Percentiles rank a stretch among this genome's conserved stretches.
These are phyloP conservation scores for Saitozyma sp. DNA, from an alignment of 768 basidiomycete genomes.

Conservation along the genomic window DNA sequence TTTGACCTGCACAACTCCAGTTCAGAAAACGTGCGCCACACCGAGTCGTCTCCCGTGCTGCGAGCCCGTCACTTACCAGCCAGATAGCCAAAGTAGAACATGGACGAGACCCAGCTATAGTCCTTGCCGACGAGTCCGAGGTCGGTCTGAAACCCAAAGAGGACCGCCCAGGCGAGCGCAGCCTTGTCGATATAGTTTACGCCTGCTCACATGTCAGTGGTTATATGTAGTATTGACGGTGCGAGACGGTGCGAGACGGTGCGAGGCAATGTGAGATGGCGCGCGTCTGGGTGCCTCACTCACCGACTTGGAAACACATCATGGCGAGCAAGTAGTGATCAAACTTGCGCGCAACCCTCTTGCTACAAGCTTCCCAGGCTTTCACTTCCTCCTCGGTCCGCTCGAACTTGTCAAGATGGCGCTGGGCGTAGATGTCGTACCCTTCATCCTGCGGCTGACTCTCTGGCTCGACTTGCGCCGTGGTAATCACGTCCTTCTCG, in stretches of 20 bases:
- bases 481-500: no score
- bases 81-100: slow-evolving; percentile 26
- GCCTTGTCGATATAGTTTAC: slow-evolving; percentile 32
- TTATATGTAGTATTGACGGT: neutral
- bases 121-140: slow-evolving; percentile 18
- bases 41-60: no score
- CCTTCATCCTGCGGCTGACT: no score
- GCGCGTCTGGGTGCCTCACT: neutral
- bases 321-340: slow-evolving; percentile 14
- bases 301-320: slow-evolving; percentile 24
- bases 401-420: no score
- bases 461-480: no score
- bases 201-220: neutral
- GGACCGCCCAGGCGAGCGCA: slow-evolving; percentile 50
- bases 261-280: no score
- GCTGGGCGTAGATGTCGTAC: no score
- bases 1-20: slow-evolving; percentile 11
- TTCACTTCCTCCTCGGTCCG: no score
- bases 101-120: slow-evolving; percentile 19
- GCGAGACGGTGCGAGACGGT: no score
- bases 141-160: slow-evolving; percentile 40
- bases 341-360: no score
- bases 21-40: no score
- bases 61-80: slow-evolving; percentile 1
- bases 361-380: no score